Conservation (phyloP, 768 basidiomycete species). For the Chalciporus piperatus region DNA sequence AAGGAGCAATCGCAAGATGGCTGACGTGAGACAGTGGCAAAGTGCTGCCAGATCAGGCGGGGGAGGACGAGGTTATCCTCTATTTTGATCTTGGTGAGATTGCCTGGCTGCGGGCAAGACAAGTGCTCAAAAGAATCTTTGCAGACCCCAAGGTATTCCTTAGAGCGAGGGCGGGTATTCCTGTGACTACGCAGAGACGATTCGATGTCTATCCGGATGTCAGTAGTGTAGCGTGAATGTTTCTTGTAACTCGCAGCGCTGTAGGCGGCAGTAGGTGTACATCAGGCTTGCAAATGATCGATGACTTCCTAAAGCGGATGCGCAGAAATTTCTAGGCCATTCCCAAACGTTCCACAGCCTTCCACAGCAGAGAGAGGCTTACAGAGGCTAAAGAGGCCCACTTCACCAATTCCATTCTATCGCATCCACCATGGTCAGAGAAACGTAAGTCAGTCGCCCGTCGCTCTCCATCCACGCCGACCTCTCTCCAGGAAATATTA, state of each 20-base stretch:
- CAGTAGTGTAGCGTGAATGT: conserved; percentile 19
- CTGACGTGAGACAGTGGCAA: conserved; percentile 54
- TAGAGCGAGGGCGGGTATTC: conserved; percentile 77
- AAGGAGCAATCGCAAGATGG: background rate
- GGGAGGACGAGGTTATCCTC: conserved; percentile 74
- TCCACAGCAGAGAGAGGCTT: conserved; percentile 34
- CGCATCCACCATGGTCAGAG: conserved; percentile 56
- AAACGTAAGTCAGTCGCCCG: conserved; percentile 44
- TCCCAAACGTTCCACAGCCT: conserved; percentile 32
- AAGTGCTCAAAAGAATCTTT: conserved; percentile 23
- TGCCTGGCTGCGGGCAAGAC: background rate
- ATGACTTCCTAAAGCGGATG: conserved; percentile 19
- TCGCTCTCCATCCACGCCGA: background rate
- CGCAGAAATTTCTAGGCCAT: conserved; percentile 30
- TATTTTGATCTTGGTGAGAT: conserved; percentile 78
- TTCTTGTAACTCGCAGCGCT: background rate
- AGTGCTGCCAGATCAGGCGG: conserved; percentile 69
- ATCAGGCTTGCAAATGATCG: too few relatives aligned
- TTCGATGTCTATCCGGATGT: conserved; percentile 92
- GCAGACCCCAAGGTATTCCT: conserved; percentile 60
- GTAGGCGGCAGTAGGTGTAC: too few relatives aligned
- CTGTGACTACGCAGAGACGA: conserved; percentile 86
- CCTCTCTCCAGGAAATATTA: conserved; percentile 70
- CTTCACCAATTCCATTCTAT: conserved; percentile 8
- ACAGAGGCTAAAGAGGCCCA: conserved; percentile 21